phyloP scores from a whole-genome alignment of 1,139 yeast species.

The Scheffersomyces quercinus region DNA sequence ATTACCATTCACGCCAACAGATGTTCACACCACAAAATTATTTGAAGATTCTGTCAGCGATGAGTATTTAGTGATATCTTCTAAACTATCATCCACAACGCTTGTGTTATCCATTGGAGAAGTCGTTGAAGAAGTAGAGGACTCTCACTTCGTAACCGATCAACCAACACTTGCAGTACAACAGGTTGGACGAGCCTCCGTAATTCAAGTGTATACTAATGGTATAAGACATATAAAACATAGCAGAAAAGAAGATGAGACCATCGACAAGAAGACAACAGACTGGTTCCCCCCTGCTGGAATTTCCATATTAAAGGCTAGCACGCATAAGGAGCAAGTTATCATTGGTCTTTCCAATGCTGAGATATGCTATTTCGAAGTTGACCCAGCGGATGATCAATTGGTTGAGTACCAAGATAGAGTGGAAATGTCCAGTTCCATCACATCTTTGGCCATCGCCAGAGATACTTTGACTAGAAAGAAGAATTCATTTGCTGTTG shows the following conservation, averaged over 20 bases:
- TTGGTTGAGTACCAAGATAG: slow-evolving; percentile 70
- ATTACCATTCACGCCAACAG: slow-evolving; percentile 61
- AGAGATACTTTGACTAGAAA: slow-evolving; percentile 38
- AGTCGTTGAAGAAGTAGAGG: slow-evolving; percentile 72
- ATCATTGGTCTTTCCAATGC: slow-evolving; percentile 70
- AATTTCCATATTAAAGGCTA: slow-evolving; percentile 56
- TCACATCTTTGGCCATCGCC: slow-evolving; percentile 59
- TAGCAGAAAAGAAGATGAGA: slow-evolving; percentile 16
- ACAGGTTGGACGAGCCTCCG: slow-evolving; percentile 63
- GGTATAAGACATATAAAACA: slow-evolving; percentile 70
- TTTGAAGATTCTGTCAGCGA: slow-evolving; percentile 49
- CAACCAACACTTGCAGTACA: slow-evolving; percentile 69
- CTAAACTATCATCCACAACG: slow-evolving; percentile 57
- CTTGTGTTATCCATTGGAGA: slow-evolving; percentile 77
- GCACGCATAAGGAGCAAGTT: slow-evolving; percentile 68
- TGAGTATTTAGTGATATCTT: slow-evolving; percentile 67
- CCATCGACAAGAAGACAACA: slow-evolving; percentile 27
- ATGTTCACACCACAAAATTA: slow-evolving; percentile 61
- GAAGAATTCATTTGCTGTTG: slow-evolving; percentile 60
- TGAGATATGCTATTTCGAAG: slow-evolving; percentile 81
- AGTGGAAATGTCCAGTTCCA: slow-evolving; percentile 52
- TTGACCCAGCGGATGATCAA: slow-evolving; percentile 60
- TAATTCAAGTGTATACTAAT: slow-evolving; percentile 71
- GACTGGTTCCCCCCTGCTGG: slow-evolving; percentile 92
- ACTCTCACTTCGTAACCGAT: slow-evolving; percentile 57